These are phyloP conservation scores for Naganishia albida DNA, from an alignment of 1,284 basidiomycete genomes.

Conservation along the genomic window DNA sequence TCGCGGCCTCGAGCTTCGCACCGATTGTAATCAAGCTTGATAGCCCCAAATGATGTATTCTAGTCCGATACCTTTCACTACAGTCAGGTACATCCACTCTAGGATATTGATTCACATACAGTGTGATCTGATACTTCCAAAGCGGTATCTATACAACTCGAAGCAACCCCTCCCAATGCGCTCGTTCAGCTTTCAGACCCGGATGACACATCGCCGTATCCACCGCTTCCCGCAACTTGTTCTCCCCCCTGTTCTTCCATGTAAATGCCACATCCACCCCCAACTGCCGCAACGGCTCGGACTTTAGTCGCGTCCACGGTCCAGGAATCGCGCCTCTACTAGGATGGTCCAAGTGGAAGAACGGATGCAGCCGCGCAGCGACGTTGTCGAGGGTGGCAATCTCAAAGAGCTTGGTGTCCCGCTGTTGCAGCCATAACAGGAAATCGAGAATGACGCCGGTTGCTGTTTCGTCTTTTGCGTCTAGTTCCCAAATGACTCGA, in stretches of 20 bases:
- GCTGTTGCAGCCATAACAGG: slow-evolving; percentile 40
- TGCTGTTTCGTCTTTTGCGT: slow-evolving; percentile 59
- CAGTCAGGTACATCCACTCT: background rate
- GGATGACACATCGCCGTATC: background rate
- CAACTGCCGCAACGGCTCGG: background rate
- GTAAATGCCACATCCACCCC: slow-evolving; percentile 23
- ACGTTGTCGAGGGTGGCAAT: slow-evolving; percentile 33
- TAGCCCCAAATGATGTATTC: background rate
- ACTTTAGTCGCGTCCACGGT: slow-evolving; percentile 66
- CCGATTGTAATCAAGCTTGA: too few species aligned
- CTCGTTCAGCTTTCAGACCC: slow-evolving; percentile 3
- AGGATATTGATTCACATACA: background rate
- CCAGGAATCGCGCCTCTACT: slow-evolving; percentile 68
- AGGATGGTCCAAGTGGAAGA: slow-evolving; percentile 72
- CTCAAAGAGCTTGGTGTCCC: slow-evolving; percentile 36
- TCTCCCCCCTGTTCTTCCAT: slow-evolving; percentile 4
- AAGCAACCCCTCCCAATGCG: slow-evolving; percentile 13
- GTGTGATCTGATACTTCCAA: background rate
- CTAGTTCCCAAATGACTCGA: slow-evolving; percentile 78
- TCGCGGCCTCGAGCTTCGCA: background rate
- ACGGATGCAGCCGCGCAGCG: slow-evolving; percentile 64
- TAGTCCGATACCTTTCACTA: background rate
- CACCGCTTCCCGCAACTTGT: slow-evolving; percentile 6
- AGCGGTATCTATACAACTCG: slow-evolving; percentile 12
- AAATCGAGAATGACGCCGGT: slow-evolving; percentile 60